Conservation (phyloP, 495 filamentous ascomycete genomes). For the Xylaria telfairii region DNA sequence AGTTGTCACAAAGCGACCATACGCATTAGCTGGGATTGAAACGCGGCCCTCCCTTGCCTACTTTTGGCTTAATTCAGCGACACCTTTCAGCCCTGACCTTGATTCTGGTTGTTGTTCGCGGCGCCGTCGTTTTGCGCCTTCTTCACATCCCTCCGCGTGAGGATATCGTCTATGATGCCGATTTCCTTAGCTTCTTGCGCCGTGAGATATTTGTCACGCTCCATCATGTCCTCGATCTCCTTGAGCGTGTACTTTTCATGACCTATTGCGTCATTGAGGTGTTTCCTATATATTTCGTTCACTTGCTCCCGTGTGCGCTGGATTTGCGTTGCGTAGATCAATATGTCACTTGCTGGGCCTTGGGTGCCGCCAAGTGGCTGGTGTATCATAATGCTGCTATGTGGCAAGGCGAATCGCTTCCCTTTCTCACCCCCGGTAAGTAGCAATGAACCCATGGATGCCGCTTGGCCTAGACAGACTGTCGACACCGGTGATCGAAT, state of each 20-base stretch:
- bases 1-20: background rate
- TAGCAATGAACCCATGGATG: conserved; percentile 90
- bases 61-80: background rate
- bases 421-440: conserved; percentile 86
- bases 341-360: conserved; percentile 89
- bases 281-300: conserved; percentile 86
- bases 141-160: conserved; percentile 54
- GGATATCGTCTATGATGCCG: conserved; percentile 89
- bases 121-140: conserved; percentile 41
- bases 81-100: background rate
- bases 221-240: conserved; percentile 93
- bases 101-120: conserved; percentile 17
- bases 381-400: conserved; percentile 95
- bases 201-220: conserved; percentile 92
- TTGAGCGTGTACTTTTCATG: conserved; percentile 66
- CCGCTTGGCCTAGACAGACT: conserved; percentile 93
- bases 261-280: conserved; percentile 77
- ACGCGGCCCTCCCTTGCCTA: background rate
- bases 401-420: conserved; percentile 86
- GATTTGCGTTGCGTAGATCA: conserved; percentile 97
- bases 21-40: background rate
- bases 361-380: conserved; percentile 91
- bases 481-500: conserved; percentile 91
- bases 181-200: conserved; percentile 86
- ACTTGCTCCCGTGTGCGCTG: conserved; percentile 81